These are phyloP conservation scores for Myxozyma sirexii DNA, from an alignment of 805 yeast species.

Conservation along the genomic window DNA sequence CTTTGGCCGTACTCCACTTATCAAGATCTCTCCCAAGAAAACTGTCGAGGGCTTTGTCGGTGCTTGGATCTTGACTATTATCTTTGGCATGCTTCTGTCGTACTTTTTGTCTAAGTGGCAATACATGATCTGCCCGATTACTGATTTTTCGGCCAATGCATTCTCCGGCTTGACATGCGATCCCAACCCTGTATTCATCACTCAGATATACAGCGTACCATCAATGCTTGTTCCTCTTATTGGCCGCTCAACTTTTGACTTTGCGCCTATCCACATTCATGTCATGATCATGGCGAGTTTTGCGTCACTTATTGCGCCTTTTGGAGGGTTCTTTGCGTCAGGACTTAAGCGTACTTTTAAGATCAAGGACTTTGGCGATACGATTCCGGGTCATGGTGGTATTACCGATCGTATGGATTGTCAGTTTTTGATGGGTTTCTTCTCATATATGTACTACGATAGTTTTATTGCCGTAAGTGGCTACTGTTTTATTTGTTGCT, in stretches of 20 bases:
- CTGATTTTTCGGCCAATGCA: slow-evolving; percentile 28
- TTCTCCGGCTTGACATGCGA: slow-evolving; percentile 71
- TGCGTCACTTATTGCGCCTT: slow-evolving; percentile 96
- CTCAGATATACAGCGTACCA: slow-evolving; percentile 78
- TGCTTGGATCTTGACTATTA: slow-evolving; percentile 92
- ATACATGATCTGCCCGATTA: slow-evolving; percentile 87
- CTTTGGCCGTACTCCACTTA: slow-evolving; percentile 88
- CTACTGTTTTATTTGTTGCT: neutral
- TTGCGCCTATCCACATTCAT: slow-evolving; percentile 88
- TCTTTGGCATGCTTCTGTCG: slow-evolving; percentile 69
- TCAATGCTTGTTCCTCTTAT: slow-evolving; percentile 57
- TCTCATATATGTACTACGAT: slow-evolving; percentile 87
- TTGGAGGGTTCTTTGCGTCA: slow-evolving; percentile 97
- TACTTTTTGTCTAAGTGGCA: slow-evolving; percentile 63
- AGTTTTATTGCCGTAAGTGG: slow-evolving; percentile 69
- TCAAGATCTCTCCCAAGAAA: slow-evolving; percentile 93
- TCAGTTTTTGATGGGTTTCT: slow-evolving; percentile 96
- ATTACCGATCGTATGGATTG: slow-evolving; percentile 97
- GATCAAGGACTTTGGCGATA: slow-evolving; percentile 96
- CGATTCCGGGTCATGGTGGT: slow-evolving; percentile 99
- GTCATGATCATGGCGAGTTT: slow-evolving; percentile 84
- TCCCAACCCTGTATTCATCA: slow-evolving; percentile 84
- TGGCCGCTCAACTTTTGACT: slow-evolving; percentile 37
- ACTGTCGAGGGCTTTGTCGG: slow-evolving; percentile 97
- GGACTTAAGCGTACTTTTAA: slow-evolving; percentile 97